Base-by-base conservation (phyloP, 2,329 filamentous ascomycete genomes). In the Clarireedia monteithiana region DNA sequence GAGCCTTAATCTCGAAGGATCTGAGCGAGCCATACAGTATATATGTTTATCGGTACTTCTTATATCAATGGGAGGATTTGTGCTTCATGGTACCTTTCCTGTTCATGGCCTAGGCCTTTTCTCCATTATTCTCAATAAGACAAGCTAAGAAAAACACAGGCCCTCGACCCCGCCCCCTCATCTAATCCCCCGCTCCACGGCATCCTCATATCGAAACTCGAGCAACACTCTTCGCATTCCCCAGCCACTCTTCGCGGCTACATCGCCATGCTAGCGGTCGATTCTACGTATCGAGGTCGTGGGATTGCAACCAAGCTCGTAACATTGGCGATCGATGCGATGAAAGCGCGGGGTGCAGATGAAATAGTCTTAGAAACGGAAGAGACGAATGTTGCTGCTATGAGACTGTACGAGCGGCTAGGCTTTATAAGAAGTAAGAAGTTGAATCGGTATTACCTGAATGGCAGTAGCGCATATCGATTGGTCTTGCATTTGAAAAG, bases 1-100 rank as follows among this genome's bases (percentile, higher is more conserved):
- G 92, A 55, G 85, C 91, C 56, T 75, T 99, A 68, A 99, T 99
- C 67, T 94, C 91, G 46, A 95, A 92, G 67, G 94, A 97, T 69
- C 80, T 99, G 50, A 97, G 92, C 64, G 94, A 99, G 72, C 94
- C 94, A 1, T 99, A 99, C 72, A 97, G 92, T 73, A 97, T 99
- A 70, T 99, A 99, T 75, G 94, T 99, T 57, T 99, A 97, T 72
- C 85, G 94, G 34, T 99, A 99, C 71, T 99, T 99, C 67, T 77
- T 99, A 17, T 96, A 95, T 69, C 91, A 97, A 80, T 99, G 94
- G 94, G 88, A 89, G 5, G 87, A 97, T 68, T 76, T 99, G n/a
- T 99, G 94, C 73, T 97, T 90, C 73, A 89, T 97, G 84, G 91
- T 92, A 74, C 36, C 45, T 38, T 9, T 15, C 27, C 24, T 46